phyloP scores from a whole-genome alignment of 2,329 filamentous ascomycete species.

The Pseudocercospora fuligena region DNA sequence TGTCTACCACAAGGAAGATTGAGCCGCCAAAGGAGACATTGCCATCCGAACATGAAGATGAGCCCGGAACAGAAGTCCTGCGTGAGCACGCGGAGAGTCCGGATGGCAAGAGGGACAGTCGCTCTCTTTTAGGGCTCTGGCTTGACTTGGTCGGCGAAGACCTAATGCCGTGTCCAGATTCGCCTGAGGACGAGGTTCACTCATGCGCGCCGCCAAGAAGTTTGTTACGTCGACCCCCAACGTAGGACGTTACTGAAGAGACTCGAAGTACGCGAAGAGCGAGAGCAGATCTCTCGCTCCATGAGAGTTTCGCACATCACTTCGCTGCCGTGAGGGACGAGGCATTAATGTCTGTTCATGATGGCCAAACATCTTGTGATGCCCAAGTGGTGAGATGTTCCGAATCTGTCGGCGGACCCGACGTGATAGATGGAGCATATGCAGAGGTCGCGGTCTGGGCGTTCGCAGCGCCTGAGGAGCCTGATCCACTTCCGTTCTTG shows the following conservation, averaged over 20 bases:
- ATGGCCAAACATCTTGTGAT: not conserved
- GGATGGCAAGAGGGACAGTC: not conserved
- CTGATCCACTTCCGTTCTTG: constrained; percentile 11
- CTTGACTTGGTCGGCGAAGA: constrained; percentile 15
- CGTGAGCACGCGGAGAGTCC: not conserved
- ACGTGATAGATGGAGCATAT: not conserved
- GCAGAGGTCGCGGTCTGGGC: not conserved
- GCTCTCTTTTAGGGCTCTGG: not conserved
- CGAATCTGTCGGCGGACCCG: not conserved
- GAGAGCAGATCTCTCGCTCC: not conserved
- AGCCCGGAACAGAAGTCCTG: not conserved
- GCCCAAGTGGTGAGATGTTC: not conserved
- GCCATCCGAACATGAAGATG: not conserved
- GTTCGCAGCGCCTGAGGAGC: constrained; percentile 8
- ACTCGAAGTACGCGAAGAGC: not conserved
- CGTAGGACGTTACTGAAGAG: not conserved
- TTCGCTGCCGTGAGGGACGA: not conserved
- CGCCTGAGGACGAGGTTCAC: not conserved
- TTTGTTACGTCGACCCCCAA: not conserved
- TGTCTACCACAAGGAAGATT: not conserved
- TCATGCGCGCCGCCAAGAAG: not conserved
- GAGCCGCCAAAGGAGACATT: not conserved
- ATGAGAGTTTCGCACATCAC: not conserved
- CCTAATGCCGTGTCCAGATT: constrained; percentile 14
- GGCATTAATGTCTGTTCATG: not conserved